These are phyloP conservation scores for Penicillium verrucosum DNA, from an alignment of 2,329 filamentous ascomycete genomes.

Conservation along the genomic window DNA sequence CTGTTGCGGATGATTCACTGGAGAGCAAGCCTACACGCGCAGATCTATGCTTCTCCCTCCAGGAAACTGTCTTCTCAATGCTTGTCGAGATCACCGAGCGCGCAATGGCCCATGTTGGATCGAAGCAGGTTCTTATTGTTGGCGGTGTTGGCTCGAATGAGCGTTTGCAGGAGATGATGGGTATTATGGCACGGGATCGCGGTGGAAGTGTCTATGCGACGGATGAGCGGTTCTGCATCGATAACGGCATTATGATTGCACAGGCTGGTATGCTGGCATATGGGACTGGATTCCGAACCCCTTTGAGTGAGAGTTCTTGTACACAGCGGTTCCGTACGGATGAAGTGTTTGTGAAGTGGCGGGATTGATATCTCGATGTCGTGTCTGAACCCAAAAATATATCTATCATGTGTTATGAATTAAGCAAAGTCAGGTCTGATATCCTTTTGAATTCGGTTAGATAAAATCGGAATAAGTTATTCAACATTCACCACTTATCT, in stretches of 20 bases:
- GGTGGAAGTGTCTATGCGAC: conserved; percentile 91
- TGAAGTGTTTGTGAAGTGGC: conserved; percentile 76
- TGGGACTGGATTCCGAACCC: conserved; percentile 72
- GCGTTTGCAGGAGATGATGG: conserved; percentile 97
- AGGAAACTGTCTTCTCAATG: conserved; percentile 96
- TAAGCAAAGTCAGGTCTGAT: conserved; percentile 3
- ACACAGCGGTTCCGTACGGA: conserved; percentile 81
- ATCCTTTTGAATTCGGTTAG: not conserved
- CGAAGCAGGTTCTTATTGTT: conserved; percentile 85
- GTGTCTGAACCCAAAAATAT: not conserved
- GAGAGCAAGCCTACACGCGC: conserved; percentile 61
- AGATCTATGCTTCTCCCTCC: conserved; percentile 89
- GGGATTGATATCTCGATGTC: conserved; percentile 45
- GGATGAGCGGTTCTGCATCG: conserved; percentile 96
- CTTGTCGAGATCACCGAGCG: conserved; percentile 97
- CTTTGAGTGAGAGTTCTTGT: conserved; percentile 76
- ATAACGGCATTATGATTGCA: conserved; percentile 99
- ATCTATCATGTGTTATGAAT: conserved; percentile 23
- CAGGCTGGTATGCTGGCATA: conserved; percentile 88
- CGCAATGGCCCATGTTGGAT: conserved; percentile 96
- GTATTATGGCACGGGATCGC: conserved; percentile 82
- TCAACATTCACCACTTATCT: not conserved
- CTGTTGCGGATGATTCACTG: conserved; percentile 31
- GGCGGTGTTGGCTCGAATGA: conserved; percentile 96
- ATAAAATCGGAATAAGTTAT: not conserved